A percentile compares a stretch with the other conserved stretches of the same genome.
These are phyloP conservation scores for Sporothrix humicola DNA, from an alignment of 2,329 filamentous ascomycete species.

Conservation along the genomic window DNA sequence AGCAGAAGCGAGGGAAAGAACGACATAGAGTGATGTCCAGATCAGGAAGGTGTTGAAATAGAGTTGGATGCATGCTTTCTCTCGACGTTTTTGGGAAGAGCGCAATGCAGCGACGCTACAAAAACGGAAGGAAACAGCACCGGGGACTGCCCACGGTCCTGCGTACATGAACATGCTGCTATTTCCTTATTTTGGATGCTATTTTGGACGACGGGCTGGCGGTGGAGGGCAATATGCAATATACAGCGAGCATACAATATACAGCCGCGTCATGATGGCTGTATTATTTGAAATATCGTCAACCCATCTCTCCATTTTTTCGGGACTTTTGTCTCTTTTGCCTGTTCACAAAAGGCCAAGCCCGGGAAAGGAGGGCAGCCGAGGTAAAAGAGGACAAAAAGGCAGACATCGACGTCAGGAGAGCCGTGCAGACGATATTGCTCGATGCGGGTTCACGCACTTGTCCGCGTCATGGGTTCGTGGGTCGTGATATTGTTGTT, in stretches of 20 bases:
- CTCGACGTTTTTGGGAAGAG: not conserved
- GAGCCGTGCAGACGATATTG: not conserved
- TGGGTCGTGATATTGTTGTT: not conserved
- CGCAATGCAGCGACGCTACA: not conserved
- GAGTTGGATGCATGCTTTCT: not conserved
- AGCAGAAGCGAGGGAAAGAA: not conserved
- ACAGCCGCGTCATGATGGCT: constrained; percentile 4
- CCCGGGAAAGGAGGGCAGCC: not conserved
- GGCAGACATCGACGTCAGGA: not conserved
- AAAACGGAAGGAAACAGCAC: not conserved
- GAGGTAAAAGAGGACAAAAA: not conserved
- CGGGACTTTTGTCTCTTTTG: not conserved
- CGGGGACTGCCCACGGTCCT: not conserved
- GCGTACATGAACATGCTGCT: not conserved
- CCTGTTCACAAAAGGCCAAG: not conserved
- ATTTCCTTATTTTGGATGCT: not conserved
- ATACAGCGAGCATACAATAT: not conserved
- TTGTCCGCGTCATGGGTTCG: not conserved
- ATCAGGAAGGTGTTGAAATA: constrained; percentile 8
- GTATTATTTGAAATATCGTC: not conserved
- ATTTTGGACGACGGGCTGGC: constrained; percentile 9
- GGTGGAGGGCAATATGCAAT: not conserved
- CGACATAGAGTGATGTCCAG: not conserved
- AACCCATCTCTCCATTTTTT: not conserved
- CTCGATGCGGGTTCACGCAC: not conserved